Conservation (phyloP, 2,329 filamentous ascomycete species). For the Fusarium denticulatum region DNA sequence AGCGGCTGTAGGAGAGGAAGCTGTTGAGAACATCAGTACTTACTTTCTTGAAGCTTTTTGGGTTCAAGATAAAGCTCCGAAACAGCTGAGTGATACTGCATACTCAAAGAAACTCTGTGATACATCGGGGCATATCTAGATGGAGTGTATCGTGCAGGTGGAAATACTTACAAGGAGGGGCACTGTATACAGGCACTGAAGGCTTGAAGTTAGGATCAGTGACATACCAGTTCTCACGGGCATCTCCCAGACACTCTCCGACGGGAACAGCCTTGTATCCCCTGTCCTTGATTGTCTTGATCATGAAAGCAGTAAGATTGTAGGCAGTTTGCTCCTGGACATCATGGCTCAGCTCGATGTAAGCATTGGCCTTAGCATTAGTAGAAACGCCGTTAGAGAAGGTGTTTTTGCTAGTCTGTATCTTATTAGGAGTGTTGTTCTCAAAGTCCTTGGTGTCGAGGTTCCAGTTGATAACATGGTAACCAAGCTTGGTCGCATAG, state of each 20-base stretch:
- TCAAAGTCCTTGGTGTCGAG: slow-evolving; percentile 70
- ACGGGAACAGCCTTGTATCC: slow-evolving; percentile 62
- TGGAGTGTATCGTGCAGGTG: background rate
- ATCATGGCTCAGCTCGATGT: slow-evolving; percentile 64
- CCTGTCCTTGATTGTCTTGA: slow-evolving; percentile 50
- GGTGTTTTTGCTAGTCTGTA: slow-evolving; percentile 55
- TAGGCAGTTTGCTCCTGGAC: slow-evolving; percentile 58
- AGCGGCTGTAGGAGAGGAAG: background rate
- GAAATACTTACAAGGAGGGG: background rate
- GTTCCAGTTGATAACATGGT: slow-evolving; percentile 66
- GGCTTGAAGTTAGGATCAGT: background rate
- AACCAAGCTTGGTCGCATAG: slow-evolving; percentile 55
- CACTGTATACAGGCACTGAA: slow-evolving; percentile 32
- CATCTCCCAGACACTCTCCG: slow-evolving; percentile 65
- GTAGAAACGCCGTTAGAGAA: slow-evolving; percentile 50
- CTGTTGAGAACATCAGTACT: slow-evolving; percentile 3
- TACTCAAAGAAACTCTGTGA: background rate
- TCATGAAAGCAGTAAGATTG: slow-evolving; percentile 55
- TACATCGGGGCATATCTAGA: background rate
- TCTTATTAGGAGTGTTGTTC: slow-evolving; percentile 59
- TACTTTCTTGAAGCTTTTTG: background rate
- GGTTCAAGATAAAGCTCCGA: background rate
- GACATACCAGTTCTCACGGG: slow-evolving; percentile 62
- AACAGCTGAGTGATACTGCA: background rate
- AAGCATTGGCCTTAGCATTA: slow-evolving; percentile 44